Evolutionary conservation across 805 yeast genomes (phyloP).

Genomic region (Cyberlindnera xylosilytica): DNA sequence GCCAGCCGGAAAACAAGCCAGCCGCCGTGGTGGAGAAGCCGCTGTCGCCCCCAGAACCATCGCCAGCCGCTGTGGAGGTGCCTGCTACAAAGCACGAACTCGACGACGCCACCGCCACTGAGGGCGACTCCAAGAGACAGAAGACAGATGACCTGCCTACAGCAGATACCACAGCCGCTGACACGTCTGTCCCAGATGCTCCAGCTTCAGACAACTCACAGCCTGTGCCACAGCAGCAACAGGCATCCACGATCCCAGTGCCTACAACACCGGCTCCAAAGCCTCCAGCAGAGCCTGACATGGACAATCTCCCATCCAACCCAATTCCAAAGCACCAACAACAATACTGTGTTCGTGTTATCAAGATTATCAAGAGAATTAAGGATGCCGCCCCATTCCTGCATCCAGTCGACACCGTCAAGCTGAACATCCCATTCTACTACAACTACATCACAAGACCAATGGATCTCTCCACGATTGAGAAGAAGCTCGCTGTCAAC

Average conservation of each 20-base stretch:
- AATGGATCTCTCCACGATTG: slow-evolving; percentile 92
- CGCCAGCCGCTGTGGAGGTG: slow-evolving; percentile 8
- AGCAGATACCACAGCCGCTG: no score
- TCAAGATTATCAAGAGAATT: slow-evolving; percentile 83
- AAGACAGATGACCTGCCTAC: slow-evolving; percentile 4
- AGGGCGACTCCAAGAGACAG: slow-evolving; percentile 9
- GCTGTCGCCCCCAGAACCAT: slow-evolving; percentile 14
- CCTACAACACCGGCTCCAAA: slow-evolving; percentile 62
- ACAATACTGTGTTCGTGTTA: slow-evolving; percentile 70
- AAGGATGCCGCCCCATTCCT: slow-evolving; percentile 91
- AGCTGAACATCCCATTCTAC: slow-evolving; percentile 86
- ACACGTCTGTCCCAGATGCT: slow-evolving; percentile 1
- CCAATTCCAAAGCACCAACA: slow-evolving; percentile 84
- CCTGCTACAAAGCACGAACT: slow-evolving; percentile 13
- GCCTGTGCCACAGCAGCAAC: slow-evolving; percentile 7
- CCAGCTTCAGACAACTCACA: not conserved
- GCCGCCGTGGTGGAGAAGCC: slow-evolving; percentile 13
- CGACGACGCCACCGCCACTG: slow-evolving; percentile 4
- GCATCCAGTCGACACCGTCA: slow-evolving; percentile 85
- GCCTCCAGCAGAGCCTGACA: slow-evolving; percentile 72
- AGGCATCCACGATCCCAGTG: slow-evolving; percentile 5
- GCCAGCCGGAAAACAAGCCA: no score
- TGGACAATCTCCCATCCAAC: slow-evolving; percentile 58
- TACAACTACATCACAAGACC: slow-evolving; percentile 81
- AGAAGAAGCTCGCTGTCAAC: slow-evolving; percentile 64